Evolutionary conservation across 1,284 basidiomycete species (phyloP), one percentile per base, ranked within the genome.

Genomic region (Apiotrichum siamense): DNA sequence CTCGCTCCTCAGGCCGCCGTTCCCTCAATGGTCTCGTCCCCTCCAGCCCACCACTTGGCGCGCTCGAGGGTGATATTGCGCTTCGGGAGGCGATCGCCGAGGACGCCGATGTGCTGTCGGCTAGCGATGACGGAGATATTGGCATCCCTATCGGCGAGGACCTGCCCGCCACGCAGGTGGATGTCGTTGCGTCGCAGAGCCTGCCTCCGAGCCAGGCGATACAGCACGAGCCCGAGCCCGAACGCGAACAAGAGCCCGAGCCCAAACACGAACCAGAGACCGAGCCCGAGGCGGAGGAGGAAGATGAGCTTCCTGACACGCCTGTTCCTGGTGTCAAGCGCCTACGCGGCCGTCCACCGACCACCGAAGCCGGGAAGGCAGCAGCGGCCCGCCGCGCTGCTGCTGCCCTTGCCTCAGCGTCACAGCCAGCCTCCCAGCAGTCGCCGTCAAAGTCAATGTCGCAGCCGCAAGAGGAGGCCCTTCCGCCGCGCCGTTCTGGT

Each of bases 81-180:
- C 40, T 58, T 7, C 57, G 40, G 9, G 57, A 58, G 31, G 57
- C 47, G 3, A 58, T 58, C 4, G 31, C 31, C 11, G 57, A 58
- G 24, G 57, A 59, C 33, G 54, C 24, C 24, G 26, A 17, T 26
- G 18, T 21, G 10, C 32, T 20, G 7, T 35, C 33, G 2, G 33
- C 15, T n/a, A n/a, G 9, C 15, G n/a, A 17, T 35, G 29, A 31
- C n/a, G n/a, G n/a, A 17, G 32, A 17, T 12, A 36, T 12, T 4
- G 43, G 47, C 5, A n/a, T 40, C 13, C 36, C 24, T 24, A 23
- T 17, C n/a, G 32, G 27, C 9, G 37, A 24, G n/a, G 46, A 50
- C 21, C 23, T 51, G 7, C 23, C 38, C 0, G 45, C 49, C 10
- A 51, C 54, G 11, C 54, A 54, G 38, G 24, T 45, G n/a, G 18